phyloP scores from a whole-genome alignment of 2,329 filamentous ascomycete genomes.

The Neopestalotiopsis sp. region DNA sequence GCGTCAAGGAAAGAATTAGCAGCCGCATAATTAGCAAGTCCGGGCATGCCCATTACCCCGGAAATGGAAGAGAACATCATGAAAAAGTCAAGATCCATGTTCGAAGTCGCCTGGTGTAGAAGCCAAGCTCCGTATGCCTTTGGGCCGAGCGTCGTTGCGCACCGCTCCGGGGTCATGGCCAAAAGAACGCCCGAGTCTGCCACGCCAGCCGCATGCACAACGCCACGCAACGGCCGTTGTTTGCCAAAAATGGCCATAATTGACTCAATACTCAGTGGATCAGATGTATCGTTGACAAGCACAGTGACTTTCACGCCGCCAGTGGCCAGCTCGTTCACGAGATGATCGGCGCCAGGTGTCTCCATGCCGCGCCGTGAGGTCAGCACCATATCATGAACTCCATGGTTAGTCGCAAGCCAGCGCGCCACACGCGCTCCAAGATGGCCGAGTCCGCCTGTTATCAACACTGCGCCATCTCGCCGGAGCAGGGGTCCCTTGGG shows the following conservation, averaged over 20 bases:
- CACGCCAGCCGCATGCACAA: constrained; percentile 37
- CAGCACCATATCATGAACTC: constrained; percentile 34
- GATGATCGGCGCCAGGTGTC: constrained; percentile 28
- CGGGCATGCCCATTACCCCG: constrained; percentile 33
- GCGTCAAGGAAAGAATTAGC: constrained; percentile 33
- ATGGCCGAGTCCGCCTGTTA: constrained; percentile 36
- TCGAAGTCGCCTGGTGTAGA: constrained; percentile 31
- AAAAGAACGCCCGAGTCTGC: constrained; percentile 32
- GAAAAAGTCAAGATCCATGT: constrained; percentile 33
- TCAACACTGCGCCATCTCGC: constrained; percentile 32
- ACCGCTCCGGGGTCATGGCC: constrained; percentile 34
- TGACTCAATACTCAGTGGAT: constrained; percentile 26
- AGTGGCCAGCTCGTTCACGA: constrained; percentile 30
- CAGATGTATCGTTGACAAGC: constrained; percentile 30
- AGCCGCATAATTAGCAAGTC: constrained; percentile 33
- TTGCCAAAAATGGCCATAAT: constrained; percentile 30
- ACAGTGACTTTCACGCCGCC: constrained; percentile 31
- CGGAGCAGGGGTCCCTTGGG: constrained; percentile 24
- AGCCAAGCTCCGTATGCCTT: constrained; percentile 34
- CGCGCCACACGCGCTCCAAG: constrained; percentile 32
- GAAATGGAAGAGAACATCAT: constrained; percentile 35
- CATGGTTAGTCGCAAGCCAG: constrained; percentile 31
- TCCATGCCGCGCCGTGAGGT: constrained; percentile 35
- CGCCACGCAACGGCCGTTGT: constrained; percentile 35
- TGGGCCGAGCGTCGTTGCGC: constrained; percentile 28